Evolutionary conservation across 148 eudicot species (phyloP).

Genomic region (Persicaria tinctoria): DNA sequence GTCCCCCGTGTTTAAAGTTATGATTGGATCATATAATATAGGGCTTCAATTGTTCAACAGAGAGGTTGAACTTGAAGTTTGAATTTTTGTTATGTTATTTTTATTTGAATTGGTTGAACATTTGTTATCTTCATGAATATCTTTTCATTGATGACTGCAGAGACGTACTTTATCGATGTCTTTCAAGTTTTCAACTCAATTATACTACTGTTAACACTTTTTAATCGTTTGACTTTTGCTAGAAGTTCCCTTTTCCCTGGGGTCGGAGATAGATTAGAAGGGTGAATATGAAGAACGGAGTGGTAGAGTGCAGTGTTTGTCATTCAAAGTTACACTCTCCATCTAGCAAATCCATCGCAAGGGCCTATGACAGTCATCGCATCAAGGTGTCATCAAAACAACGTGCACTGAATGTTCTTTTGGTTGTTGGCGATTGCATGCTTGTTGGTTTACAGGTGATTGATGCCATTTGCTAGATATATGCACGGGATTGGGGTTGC

Average conservation of each 20-base stretch:
- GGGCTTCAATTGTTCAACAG: not conserved
- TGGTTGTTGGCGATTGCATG: slow-evolving; percentile 88
- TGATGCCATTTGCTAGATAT: not conserved
- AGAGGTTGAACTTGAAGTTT: not conserved
- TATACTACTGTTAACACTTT: not conserved
- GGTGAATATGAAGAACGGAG: slow-evolving; percentile 58
- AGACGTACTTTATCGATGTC: not conserved
- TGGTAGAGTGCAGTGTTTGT: slow-evolving; percentile 88
- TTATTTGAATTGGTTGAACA: not conserved
- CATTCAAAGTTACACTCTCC: slow-evolving; percentile 70
- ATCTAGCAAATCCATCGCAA: slow-evolving; percentile 49
- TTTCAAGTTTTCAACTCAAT: not conserved
- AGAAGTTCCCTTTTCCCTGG: slow-evolving; percentile 2
- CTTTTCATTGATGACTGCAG: not conserved
- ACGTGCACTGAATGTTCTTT: slow-evolving; percentile 58
- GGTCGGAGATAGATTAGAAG: slow-evolving; percentile 1
- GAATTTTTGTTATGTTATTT: not conserved
- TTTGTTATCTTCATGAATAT: not conserved
- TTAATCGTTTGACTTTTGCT: not conserved
- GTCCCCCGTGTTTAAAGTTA: not conserved
- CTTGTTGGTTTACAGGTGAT: slow-evolving; percentile 91
- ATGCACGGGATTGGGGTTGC: not conserved
- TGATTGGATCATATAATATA: not conserved
- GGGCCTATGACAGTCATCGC: slow-evolving; percentile 75
- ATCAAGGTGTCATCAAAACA: slow-evolving; percentile 79